Conservation (phyloP, 768 basidiomycete species). For the Mycena albidolilacea region DNA sequence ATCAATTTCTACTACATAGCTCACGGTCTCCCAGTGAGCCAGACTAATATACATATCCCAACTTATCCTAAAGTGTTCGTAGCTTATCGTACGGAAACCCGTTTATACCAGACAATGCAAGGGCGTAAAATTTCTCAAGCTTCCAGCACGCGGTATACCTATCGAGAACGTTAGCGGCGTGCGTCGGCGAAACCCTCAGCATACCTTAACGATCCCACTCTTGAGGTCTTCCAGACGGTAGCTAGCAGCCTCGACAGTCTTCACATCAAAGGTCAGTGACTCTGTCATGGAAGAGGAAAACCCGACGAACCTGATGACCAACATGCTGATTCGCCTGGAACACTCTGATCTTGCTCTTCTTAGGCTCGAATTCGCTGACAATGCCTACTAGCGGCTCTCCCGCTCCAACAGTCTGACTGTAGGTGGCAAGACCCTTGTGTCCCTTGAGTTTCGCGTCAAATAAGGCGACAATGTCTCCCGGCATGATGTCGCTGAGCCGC, state of each 20-base stretch:
- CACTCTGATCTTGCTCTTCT: conserved; percentile 89
- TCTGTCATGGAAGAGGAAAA: conserved; percentile 20
- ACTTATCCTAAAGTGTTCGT: background rate
- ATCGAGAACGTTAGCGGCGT: background rate
- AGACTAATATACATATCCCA: conserved; percentile 9
- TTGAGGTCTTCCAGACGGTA: conserved; percentile 93
- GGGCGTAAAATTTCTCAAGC: conserved; percentile 13
- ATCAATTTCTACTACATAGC: too few relatives aligned
- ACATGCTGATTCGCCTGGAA: conserved; percentile 92
- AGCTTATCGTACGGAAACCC: conserved; percentile 10
- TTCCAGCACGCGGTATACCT: conserved; percentile 34
- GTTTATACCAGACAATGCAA: background rate
- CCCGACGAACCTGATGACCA: conserved; percentile 77
- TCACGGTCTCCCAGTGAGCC: background rate
- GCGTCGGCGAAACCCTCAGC: conserved; percentile 21
- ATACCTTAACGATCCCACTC: conserved; percentile 85
- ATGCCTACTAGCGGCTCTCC: conserved; percentile 79
- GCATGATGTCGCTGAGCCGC: conserved; percentile 84
- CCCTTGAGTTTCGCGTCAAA: conserved; percentile 81
- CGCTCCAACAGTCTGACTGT: conserved; percentile 70
- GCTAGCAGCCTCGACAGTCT: conserved; percentile 82
- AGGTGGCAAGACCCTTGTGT: conserved; percentile 86
- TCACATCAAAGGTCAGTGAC: conserved; percentile 19
- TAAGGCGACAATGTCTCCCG: conserved; percentile 87
- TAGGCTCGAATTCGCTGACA: conserved; percentile 85